A percentile compares a stretch with the other conserved stretches of the same genome.
Evolutionary conservation across 257 asterid genomes (phyloP).

Genomic region (Fraxinus quadrangulata): DNA sequence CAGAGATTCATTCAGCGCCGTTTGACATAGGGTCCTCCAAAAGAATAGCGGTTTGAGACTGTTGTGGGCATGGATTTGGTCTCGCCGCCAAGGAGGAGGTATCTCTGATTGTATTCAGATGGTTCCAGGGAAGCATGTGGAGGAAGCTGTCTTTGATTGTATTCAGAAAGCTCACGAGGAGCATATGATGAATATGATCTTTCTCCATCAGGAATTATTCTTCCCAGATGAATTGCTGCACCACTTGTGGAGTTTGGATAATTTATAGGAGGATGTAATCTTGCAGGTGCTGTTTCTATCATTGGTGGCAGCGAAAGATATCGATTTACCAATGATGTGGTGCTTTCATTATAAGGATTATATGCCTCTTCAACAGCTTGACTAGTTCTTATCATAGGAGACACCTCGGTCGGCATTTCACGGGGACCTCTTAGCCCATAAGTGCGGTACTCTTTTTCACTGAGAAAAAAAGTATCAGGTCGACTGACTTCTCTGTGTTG

Average conservation of each 20-base stretch:
- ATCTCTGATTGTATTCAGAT: slow-evolving; percentile 25
- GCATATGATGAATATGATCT: slow-evolving; percentile 35
- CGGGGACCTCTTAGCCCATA: slow-evolving; percentile 57
- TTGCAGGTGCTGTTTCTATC: slow-evolving; percentile 28
- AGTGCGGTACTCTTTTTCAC: slow-evolving; percentile 58
- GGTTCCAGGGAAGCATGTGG: slow-evolving; percentile 35
- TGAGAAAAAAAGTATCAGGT: slow-evolving; percentile 38
- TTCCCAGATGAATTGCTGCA: slow-evolving; percentile 28
- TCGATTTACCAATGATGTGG: slow-evolving; percentile 64
- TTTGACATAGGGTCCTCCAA: slow-evolving; percentile 55
- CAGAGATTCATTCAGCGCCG: slow-evolving; percentile 31
- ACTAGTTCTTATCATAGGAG: slow-evolving; percentile 29
- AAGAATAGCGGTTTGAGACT: slow-evolving; percentile 61
- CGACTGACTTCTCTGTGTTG: slow-evolving; percentile 39
- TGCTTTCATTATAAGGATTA: slow-evolving; percentile 66
- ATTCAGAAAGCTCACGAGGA: slow-evolving; percentile 29
- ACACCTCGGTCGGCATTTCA: slow-evolving; percentile 27
- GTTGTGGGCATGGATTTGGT: slow-evolving; percentile 40
- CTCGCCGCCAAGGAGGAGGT: slow-evolving; percentile 30
- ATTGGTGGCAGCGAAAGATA: slow-evolving; percentile 59
- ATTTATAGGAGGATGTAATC: slow-evolving; percentile 31
- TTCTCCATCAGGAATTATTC: slow-evolving; percentile 32
- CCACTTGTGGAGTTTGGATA: slow-evolving; percentile 33
- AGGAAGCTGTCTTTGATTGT: slow-evolving; percentile 33
- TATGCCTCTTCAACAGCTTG: slow-evolving; percentile 25